Conservation (phyloP, 129 eudicot species). For the Deinandra increscens region DNA sequence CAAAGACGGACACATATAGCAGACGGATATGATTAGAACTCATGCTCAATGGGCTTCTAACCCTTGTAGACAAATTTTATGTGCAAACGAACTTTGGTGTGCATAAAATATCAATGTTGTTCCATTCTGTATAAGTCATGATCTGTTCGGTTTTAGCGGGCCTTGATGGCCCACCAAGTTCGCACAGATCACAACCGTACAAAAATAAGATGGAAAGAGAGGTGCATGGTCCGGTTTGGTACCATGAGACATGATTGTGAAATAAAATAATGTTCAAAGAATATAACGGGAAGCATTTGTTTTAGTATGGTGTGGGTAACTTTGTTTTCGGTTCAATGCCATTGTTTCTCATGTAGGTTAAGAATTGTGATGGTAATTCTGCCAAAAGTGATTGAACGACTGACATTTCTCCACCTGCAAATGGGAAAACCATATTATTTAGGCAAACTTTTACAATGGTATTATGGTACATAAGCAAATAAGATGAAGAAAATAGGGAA, state of each 20-base stretch:
- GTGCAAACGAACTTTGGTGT: conserved; percentile 3
- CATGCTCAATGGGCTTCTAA: neutral
- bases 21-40: neutral
- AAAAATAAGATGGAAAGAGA: conserved; percentile 14
- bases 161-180: neutral
- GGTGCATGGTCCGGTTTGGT: conserved; percentile 6
- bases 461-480: neutral
- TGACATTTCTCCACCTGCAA: conserved; percentile 73
- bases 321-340: conserved; percentile 51
- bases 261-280: conserved; percentile 30
- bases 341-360: conserved; percentile 74
- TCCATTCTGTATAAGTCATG: conserved; percentile 19
- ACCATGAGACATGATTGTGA: conserved; percentile 22
- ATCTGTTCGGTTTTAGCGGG: conserved; percentile 12
- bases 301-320: conserved; percentile 38
- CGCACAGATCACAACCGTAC: conserved; percentile 21
- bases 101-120: neutral
- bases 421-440: neutral
- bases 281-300: conserved; percentile 4
- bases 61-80: neutral
- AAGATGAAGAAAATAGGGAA: too few relatives aligned
- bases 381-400: conserved; percentile 86
- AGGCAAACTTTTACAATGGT: neutral
- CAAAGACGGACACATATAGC: too few relatives aligned
- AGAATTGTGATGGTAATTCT: conserved; percentile 83